Conservation (phyloP, 73 alveolate species). For the Paramecium octaurelia region DNA sequence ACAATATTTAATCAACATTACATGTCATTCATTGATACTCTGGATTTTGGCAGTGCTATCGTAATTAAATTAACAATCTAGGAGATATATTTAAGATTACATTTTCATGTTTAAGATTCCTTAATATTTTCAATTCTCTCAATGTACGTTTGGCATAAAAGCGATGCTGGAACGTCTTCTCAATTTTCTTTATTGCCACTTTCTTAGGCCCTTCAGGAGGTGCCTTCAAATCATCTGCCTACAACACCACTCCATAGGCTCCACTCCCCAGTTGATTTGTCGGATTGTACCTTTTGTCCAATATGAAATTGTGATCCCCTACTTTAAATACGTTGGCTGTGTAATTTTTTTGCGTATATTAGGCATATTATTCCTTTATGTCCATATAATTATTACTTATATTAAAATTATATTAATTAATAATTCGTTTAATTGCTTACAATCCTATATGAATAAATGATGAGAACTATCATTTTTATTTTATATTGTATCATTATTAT, state of each 20-base stretch:
- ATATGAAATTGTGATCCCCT: conserved; percentile 39
- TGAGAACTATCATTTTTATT: not conserved
- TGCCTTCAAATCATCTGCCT: conserved; percentile 58
- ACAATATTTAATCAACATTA: not conserved
- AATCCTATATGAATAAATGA: not conserved
- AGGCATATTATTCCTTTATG: not conserved
- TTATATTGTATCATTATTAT: not conserved
- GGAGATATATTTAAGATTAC: conserved; percentile 1
- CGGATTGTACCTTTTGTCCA: conserved; percentile 56
- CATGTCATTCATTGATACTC: conserved; percentile 70
- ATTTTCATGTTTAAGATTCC: conserved; percentile 73
- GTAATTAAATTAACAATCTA: conserved; percentile 57
- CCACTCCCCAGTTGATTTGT: conserved; percentile 52
- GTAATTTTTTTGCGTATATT: conserved; percentile 31
- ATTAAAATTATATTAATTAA: not conserved
- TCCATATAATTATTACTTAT: not conserved
- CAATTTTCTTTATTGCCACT: conserved; percentile 62
- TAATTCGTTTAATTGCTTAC: not conserved
- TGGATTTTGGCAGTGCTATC: conserved; percentile 62
- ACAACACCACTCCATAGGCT: conserved; percentile 57
- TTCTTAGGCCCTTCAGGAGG: conserved; percentile 23
- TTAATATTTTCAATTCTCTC: conserved; percentile 68
- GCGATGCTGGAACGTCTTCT: conserved; percentile 50
- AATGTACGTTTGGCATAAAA: conserved; percentile 67
- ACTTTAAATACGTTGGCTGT: conserved; percentile 44